Conservation (phyloP, 305 asterid genomes). For the Fraxinus latifolia region DNA sequence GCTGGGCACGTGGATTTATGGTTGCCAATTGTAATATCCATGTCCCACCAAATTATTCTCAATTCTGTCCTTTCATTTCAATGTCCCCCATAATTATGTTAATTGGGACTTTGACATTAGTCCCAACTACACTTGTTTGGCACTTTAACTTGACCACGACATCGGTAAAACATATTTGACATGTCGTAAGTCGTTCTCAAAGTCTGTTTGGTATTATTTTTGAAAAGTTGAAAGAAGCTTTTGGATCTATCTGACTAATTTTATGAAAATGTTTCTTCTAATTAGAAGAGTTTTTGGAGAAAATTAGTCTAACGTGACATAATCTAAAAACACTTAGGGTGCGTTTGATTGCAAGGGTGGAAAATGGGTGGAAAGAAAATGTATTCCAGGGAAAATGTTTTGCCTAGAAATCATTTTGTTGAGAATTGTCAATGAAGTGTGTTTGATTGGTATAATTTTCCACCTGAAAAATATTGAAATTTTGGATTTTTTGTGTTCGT, state of each 20-base stretch:
- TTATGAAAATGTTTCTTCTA: background rate
- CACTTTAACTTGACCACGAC: background rate
- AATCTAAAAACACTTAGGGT: background rate
- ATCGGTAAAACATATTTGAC: background rate
- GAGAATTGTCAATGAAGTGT: too few relatives aligned
- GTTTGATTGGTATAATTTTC: too few relatives aligned
- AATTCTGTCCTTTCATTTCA: background rate
- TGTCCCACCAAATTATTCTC: background rate
- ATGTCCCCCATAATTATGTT: background rate
- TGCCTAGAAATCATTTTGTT: too few relatives aligned
- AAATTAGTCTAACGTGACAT: background rate
- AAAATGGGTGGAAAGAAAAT: too few relatives aligned
- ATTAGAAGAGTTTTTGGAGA: too few relatives aligned
- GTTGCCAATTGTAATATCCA: background rate
- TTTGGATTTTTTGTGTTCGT: too few relatives aligned
- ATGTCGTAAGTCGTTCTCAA: background rate
- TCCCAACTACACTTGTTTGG: background rate
- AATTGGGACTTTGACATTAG: background rate
- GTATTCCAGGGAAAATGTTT: too few relatives aligned
- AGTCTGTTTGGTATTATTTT: background rate
- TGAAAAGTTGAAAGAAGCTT: too few relatives aligned
- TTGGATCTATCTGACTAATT: background rate
- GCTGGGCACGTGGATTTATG: constrained; percentile 1
- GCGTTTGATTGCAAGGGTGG: too few relatives aligned
- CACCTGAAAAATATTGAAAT: too few relatives aligned